Base-by-base conservation (phyloP, 164 flowering plant genomes). In the Amborella trichopoda region DNA sequence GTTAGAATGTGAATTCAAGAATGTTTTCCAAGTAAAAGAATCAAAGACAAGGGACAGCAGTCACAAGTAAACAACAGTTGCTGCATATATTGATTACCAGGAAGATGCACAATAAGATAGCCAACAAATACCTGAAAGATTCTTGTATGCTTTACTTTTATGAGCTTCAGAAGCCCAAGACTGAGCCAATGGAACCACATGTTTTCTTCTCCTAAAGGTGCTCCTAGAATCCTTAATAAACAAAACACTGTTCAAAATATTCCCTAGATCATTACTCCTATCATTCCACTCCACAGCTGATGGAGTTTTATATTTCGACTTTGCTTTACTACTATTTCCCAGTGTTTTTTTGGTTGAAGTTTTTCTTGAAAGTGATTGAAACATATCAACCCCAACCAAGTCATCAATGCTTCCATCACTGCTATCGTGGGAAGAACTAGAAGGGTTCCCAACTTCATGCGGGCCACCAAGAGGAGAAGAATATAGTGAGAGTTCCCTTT, bases 101-200 rank as follows among this genome's bases (percentile, higher is more conserved):
- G n/a, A n/a, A n/a, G n/a, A n/a, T n/a, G n/a, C n/a, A n/a, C n/a
- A n/a, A n/a, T n/a, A n/a, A n/a, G n/a, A n/a, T n/a, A n/a, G n/a
- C n/a, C n/a, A n/a, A n/a, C n/a, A n/a, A n/a, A n/a, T 70, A 86
- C 97, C 98, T 56, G 80, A 83, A 61, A 58, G 44, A 2, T 51
- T 69, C 66, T 74, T 64, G 41, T 59, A 62, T 45, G 33, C 58
- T 68, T 68, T 81, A 58, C 71, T 63, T 68, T 57, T 81, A n/a
- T 61, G 70, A 46, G 69, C 65, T 45, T 66, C 78, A 20, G 38
- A 21, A 32, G 82, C 86, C 91, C 86, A 83, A 40, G 95, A 87
- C 44, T 60, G 70, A 40, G 95, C 67, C 53, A 77, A 24, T 16
- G 14, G 47, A 44, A 69, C 33, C 59, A 23, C 59, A 23, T 56